These are phyloP conservation scores for Spathaspora gorwiae DNA, from an alignment of 805 yeast genomes.

Conservation along the genomic window DNA sequence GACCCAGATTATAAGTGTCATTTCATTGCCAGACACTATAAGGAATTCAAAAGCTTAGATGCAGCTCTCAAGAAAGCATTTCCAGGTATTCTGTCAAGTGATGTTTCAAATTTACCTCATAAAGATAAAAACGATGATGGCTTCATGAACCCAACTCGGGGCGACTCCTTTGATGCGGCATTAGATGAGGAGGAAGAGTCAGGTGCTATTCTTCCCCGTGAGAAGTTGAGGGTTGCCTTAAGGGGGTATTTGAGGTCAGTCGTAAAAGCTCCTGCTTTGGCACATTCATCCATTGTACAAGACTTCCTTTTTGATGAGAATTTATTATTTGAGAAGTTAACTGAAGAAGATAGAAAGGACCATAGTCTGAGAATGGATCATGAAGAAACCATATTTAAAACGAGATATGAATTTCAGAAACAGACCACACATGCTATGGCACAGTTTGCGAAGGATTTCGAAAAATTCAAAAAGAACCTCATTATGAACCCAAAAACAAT, in stretches of 20 bases:
- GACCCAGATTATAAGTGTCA: constrained; percentile 19
- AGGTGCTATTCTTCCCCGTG: constrained; percentile 49
- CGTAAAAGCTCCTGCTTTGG: constrained; percentile 49
- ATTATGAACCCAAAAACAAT: constrained; percentile 52
- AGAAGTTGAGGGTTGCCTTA: constrained; percentile 70
- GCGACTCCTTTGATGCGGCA: neutral
- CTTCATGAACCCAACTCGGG: neutral
- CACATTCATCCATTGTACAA: constrained; percentile 46
- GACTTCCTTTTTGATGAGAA: constrained; percentile 47
- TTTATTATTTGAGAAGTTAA: constrained; percentile 25
- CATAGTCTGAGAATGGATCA: constrained; percentile 52
- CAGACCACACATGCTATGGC: constrained; percentile 57
- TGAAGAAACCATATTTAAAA: constrained; percentile 52
- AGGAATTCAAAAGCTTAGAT: constrained; percentile 62
- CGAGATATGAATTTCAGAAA: constrained; percentile 69
- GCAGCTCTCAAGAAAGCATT: constrained; percentile 46
- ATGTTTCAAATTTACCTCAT: constrained; percentile 54
- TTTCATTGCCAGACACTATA: constrained; percentile 59
- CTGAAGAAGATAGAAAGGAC: constrained; percentile 49
- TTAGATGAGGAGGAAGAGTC: neutral
- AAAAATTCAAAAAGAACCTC: constrained; percentile 52
- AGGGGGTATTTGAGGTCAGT: constrained; percentile 65
- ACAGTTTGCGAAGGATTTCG: constrained; percentile 52
- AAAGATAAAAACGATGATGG: constrained; percentile 43
- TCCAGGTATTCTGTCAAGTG: constrained; percentile 59